phyloP scores from a whole-genome alignment of 352 stramenopile species.

The Elongisporangium senticosum region DNA sequence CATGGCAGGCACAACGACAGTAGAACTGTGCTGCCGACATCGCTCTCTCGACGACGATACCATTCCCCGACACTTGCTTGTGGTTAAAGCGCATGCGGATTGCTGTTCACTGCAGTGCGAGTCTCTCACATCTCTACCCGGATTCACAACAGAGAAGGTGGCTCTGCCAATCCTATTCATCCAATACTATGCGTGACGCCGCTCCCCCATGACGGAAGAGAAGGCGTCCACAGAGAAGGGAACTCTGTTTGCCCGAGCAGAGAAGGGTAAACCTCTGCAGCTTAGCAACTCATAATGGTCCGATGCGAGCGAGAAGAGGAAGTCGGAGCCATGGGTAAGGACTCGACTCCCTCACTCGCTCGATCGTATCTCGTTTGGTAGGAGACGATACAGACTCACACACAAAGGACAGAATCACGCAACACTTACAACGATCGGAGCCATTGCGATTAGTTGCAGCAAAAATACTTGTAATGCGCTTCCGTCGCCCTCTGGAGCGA shows the following conservation, averaged over 20 bases:
- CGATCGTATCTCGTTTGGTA: neutral
- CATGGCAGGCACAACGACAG: slow-evolving; percentile 1
- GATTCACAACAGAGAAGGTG: slow-evolving; percentile 35
- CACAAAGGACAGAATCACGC: neutral
- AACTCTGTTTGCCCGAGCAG: slow-evolving; percentile 88
- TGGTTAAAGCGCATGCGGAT: slow-evolving; percentile 3
- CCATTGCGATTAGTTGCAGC: slow-evolving; percentile 31
- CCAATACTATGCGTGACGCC: slow-evolving; percentile 42
- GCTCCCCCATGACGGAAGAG: neutral
- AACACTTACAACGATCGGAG: slow-evolving; percentile 46
- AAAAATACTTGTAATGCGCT: slow-evolving; percentile 21
- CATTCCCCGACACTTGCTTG: neutral
- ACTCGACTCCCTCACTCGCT: neutral
- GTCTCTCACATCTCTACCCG: slow-evolving; percentile 13
- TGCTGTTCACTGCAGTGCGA: neutral
- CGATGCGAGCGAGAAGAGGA: slow-evolving; percentile 4
- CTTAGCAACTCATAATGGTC: slow-evolving; percentile 70
- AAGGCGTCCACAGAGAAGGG: slow-evolving; percentile 74
- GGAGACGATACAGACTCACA: slow-evolving; percentile 2
- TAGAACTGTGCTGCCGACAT: neutral
- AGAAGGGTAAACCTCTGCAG: slow-evolving; percentile 80
- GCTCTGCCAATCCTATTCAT: slow-evolving; percentile 23
- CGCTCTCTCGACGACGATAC: neutral
- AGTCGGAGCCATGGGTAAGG: neutral
- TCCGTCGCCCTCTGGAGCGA: slow-evolving; percentile 1